Conservation (phyloP, 2,329 filamentous ascomycete genomes). For the Mycogone perniciosa region DNA sequence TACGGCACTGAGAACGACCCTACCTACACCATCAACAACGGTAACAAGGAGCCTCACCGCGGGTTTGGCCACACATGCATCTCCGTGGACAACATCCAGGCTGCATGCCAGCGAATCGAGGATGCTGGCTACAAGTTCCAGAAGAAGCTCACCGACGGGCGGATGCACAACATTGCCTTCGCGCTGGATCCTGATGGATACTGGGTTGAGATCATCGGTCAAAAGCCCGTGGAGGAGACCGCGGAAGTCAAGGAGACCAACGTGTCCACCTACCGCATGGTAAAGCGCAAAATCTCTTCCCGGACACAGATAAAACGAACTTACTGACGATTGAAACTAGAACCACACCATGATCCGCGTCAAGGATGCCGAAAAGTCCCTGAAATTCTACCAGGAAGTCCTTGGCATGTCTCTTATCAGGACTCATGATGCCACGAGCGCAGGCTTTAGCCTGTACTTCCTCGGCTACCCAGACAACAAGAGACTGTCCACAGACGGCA, state of each 20-base stretch:
- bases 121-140: slow-evolving; percentile 90
- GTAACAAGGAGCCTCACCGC: slow-evolving; percentile 81
- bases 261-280: slow-evolving; percentile 65
- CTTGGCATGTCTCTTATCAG: slow-evolving; percentile 83
- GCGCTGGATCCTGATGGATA: slow-evolving; percentile 82
- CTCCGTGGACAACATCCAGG: slow-evolving; percentile 76
- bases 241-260: slow-evolving; percentile 69
- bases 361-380: slow-evolving; percentile 68
- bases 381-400: slow-evolving; percentile 77
- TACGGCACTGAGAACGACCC: slow-evolving; percentile 86
- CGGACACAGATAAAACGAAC: background rate
- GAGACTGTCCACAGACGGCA: slow-evolving; percentile 44
- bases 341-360: slow-evolving; percentile 95
- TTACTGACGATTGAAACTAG: slow-evolving; percentile 28
- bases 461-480: slow-evolving; percentile 65
- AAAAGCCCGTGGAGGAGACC: slow-evolving; percentile 64
- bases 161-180: slow-evolving; percentile 85
- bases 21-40: slow-evolving; percentile 74
- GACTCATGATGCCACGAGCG: slow-evolving; percentile 61
- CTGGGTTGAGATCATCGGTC: slow-evolving; percentile 78
- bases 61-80: slow-evolving; percentile 86
- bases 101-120: slow-evolving; percentile 81
- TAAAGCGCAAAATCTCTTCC: slow-evolving; percentile 19
- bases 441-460: slow-evolving; percentile 88
- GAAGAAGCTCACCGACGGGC: slow-evolving; percentile 86